Base-by-base conservation (phyloP, 148 eudicot genomes). In the Persicaria tinctoria region DNA sequence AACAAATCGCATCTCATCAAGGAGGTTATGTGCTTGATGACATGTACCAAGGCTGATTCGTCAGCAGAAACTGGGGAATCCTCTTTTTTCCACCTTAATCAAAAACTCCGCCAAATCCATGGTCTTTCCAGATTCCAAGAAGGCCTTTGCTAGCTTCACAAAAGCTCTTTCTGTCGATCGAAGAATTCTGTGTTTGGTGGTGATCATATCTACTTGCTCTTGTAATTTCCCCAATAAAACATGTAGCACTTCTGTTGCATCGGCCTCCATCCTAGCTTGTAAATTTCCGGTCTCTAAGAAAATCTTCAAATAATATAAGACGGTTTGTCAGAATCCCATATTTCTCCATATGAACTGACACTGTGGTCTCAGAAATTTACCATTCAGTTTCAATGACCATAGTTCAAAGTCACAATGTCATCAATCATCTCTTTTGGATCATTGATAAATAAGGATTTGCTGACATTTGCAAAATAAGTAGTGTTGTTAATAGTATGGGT, bases 1-100 rank as follows among this genome's bases (percentile, higher is more conserved):
- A 62, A 86, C 80, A 83, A 91, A 86, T 47, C 86, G 92, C 92
- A 92, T 82, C 83, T 94, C 98, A 79, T 94, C 98, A 9, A 94
- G 89, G 78, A 94, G 85, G 55, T 94, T 96, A 78, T 94, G 97
- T 48, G 98, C 98, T 48, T 83, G 72, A 92, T 88, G 54, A 89
- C 91, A 81, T 88, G 84, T 73, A 86, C 83, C 78, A 94, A 80
- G 41, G 86, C 83, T 14, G 97, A 86, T 75, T 82, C 80, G 51
- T 94, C 96, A 49, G 73, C 76, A 51, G 96, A 91, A 72, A 81
- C 81, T 4, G 85, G 86, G 71, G 81, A 87, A 73, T 84, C 91
- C 79, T 87, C 89, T n/a, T 77, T 81, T 92, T 80, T 90, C 96
- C 14, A 85, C 93, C 84, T 86, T 85, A 56, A 89, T 87, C 59